Evolutionary conservation across 805 yeast genomes (phyloP).

Genomic region (Yarrowia deformans): DNA sequence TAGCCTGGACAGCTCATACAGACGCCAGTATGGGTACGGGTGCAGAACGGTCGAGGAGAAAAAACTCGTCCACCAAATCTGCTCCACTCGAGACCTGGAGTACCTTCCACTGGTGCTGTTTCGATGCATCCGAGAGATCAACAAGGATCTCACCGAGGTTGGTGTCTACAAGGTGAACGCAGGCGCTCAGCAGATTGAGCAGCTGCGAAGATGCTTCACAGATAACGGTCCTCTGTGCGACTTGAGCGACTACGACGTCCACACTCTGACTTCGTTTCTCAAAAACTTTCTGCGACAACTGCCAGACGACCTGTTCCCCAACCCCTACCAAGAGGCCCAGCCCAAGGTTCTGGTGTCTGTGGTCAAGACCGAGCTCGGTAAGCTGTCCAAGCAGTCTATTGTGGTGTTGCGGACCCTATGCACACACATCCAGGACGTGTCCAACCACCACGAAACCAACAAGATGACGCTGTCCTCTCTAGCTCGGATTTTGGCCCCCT

Average conservation of each 20-base stretch:
- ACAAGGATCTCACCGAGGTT: conserved; percentile 18
- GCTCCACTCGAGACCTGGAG: conserved; percentile 32
- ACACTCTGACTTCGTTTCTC: conserved; percentile 17
- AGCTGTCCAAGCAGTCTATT: conserved; percentile 29
- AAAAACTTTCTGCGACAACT: conserved; percentile 20
- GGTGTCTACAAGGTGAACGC: conserved; percentile 16
- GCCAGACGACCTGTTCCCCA: conserved; percentile 28
- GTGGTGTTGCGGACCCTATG: conserved; percentile 20
- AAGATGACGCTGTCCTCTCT: conserved; percentile 9
- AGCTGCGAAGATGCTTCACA: conserved; percentile 2
- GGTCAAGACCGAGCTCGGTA: conserved; percentile 2
- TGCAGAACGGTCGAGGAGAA: conserved; percentile 18
- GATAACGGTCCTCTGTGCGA: conserved; percentile 23
- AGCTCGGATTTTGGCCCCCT: conserved; percentile 18
- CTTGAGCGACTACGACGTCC: conserved; percentile 5
- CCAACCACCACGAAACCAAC: conserved; percentile 38
- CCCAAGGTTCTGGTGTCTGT: conserved; percentile 29
- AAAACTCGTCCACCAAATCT: conserved; percentile 13
- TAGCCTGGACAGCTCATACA: conserved; percentile 12
- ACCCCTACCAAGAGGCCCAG: conserved; percentile 2
- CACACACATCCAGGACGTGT: conserved; percentile 30
- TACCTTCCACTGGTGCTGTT: conserved; percentile 24
- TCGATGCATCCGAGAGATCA: conserved; percentile 19
- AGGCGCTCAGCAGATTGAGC: conserved; percentile 1
- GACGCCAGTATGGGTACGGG: conserved; percentile 18